Evolutionary conservation across 306 rosid genomes (phyloP), one percentile per base, ranked within the genome.

Genomic region (Betula pendula): DNA sequence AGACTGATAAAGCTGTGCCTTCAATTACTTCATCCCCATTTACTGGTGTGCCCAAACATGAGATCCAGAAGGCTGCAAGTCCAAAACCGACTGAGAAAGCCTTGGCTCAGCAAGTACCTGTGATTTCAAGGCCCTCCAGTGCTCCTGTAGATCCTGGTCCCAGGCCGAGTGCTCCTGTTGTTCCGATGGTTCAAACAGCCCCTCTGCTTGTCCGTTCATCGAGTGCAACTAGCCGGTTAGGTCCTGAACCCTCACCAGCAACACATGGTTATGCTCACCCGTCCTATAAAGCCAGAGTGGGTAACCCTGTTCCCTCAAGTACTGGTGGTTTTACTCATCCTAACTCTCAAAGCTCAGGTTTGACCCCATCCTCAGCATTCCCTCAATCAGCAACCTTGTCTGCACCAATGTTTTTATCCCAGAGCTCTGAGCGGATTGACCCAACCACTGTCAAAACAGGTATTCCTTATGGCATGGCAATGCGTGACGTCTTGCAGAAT

Each of bases 251-350:
- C 19, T 84, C 92, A 2, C 87, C 96, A 59, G 90, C 94, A 38
- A 87, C 94, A 59, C 94, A 85, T 72, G 88, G 98, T 83, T 84
- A 84, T 68, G 80, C 79, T 81, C 96, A 93, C 45, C 99, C 88
- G 82, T 96, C 99, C 43, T 96, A 96, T 78, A 87, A 97, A 82
- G 99, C 93, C 75, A 96, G 93, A 40, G 80, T 93, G 71, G 98
- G 97, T 72, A 96, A 89, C 86, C 88, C 85, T 72, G 89, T 81
- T 48, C 72, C 85, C 19, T 72, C 90, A 17, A 78, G 86, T 76
- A 84, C 89, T 51, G 85, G 90, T 60, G 89, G 83, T 84, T 80
- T 81, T 40, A 49, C 88, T 58, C 90, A 83, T 74, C 78, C 90
- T n/a, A 90, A 63, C 78, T 62, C 97, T 65, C 81, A 90, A 33